These are phyloP conservation scores for Crithidia bombi DNA, from an alignment of 208 protist species.

Conservation along the genomic window DNA sequence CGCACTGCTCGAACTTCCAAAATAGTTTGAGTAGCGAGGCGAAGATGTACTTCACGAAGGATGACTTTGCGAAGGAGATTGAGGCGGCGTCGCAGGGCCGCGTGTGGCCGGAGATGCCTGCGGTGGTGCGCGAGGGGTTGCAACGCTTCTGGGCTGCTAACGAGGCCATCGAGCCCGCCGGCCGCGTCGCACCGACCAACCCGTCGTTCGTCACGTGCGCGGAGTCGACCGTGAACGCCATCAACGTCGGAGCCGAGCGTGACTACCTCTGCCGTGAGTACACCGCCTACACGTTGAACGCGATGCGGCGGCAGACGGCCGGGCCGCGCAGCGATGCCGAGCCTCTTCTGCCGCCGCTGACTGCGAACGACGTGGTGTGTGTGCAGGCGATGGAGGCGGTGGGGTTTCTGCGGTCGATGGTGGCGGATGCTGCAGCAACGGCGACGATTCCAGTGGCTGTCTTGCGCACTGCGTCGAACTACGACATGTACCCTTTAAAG, in stretches of 20 bases:
- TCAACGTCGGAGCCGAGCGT: conserved; percentile 52
- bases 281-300: conserved; percentile 40
- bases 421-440: conserved; percentile 7
- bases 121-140: conserved; percentile 31
- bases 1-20: conserved; percentile 44
- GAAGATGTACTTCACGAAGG: conserved; percentile 41
- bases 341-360: conserved; percentile 15
- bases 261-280: conserved; percentile 73
- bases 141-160: conserved; percentile 49
- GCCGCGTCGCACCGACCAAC: conserved; percentile 8
- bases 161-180: conserved; percentile 41
- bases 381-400: conserved; percentile 69
- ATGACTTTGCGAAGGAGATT: conserved; percentile 40
- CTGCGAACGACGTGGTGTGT: conserved; percentile 50
- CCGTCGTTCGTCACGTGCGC: conserved; percentile 56
- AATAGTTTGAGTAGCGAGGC: conserved; percentile 19
- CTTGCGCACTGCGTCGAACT: conserved; percentile 55
- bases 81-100: conserved; percentile 38
- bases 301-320: conserved; percentile 3
- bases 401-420: conserved; percentile 46
- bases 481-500: conserved; percentile 63
- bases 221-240: conserved; percentile 55
- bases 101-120: conserved; percentile 44
- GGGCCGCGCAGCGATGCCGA: conserved; percentile 10
- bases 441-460: conserved; percentile 48